Evolutionary conservation across 1,284 basidiomycete genomes (phyloP), one percentile per base, ranked within the genome.

Genomic region (Rhodotorula sp.): DNA sequence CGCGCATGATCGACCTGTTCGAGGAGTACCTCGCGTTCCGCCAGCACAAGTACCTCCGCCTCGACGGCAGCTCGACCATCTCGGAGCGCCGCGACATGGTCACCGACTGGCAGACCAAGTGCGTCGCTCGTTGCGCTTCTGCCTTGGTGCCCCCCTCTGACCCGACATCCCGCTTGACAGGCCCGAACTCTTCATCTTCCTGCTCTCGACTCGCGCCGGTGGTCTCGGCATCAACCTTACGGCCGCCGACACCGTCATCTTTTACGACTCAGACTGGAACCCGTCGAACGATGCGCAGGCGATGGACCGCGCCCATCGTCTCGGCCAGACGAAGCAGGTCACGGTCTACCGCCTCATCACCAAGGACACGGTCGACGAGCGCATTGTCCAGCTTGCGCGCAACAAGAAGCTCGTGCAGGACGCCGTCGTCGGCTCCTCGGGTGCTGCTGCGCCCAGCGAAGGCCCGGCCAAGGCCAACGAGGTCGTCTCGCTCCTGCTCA

Each of bases 221-320:
- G 97, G 97, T 72, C 85, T 99, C 68, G 97, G 97, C 79, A 99
- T 99, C 85, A 99, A 99, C 81, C 25, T 73, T 10, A 99, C 96
- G 1, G 96, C 96, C 4, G 97, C 97, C 41, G 94, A 97, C 80
- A 98, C 97, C 1, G 97, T 99, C 74, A 85, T 99, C 68, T 99
- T 99, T 82, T 97, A 98, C 81, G 97, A 99, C 81, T 94, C 97
- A 80, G 97, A 99, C 80, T 99, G 97, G 97, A 99, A 99, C 81
- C 97, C 95, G 21, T 96, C 93, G 44, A 99, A 99, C 80, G 97
- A 99, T 81, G 93, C 94, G 54, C 97, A 99, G 82, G 97, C 97
- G 17, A 99, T 99, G 97, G 97, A 99, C 81, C 92, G 97, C 79
- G 97, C 97, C 25, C 97, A 99, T 84, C 93, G 97, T 80, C 87